Percentiles rank a stretch among this genome's conserved stretches.
Conservation (phyloP, 352 stramenopile genomes). For the Blastocystis sp. region DNA sequence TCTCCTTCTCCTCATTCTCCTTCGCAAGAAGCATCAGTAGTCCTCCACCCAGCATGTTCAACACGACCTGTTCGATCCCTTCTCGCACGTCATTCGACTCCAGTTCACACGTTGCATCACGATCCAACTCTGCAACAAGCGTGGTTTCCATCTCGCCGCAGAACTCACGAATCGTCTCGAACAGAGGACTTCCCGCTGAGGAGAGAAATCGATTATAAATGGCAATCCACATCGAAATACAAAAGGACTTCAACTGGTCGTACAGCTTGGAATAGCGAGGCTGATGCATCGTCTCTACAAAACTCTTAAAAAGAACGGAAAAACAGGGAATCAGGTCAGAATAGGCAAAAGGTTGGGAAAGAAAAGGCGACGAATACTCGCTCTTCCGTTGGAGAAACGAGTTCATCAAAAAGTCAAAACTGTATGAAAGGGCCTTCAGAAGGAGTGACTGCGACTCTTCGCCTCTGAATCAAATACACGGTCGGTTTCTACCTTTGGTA, state of each 20-base stretch:
- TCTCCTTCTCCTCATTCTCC: not conserved
- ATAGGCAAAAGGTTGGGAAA: not conserved
- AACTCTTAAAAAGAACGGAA: not conserved
- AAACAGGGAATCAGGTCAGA: not conserved
- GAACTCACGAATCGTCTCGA: not conserved
- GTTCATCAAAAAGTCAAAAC: conserved; percentile 5
- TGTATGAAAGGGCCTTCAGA: not conserved
- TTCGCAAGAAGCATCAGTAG: not conserved
- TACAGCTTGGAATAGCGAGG: not conserved
- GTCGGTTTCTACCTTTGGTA: not conserved
- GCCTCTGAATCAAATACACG: not conserved
- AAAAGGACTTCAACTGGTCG: conserved; percentile 7
- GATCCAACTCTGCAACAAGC: not conserved
- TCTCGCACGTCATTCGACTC: not conserved
- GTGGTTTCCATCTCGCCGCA: not conserved
- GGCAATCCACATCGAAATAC: not conserved
- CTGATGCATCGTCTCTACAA: not conserved
- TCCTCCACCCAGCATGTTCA: not conserved
- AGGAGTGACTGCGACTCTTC: not conserved
- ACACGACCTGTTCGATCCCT: not conserved
- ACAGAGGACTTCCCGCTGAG: not conserved
- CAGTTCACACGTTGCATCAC: not conserved
- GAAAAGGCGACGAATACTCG: not conserved
- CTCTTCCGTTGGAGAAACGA: not conserved
- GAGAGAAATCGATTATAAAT: not conserved